A percentile compares a stretch with the other conserved stretches of the same genome.
Conservation (phyloP, 2,329 filamentous ascomycete genomes). For the Samsoniella hepiali region DNA sequence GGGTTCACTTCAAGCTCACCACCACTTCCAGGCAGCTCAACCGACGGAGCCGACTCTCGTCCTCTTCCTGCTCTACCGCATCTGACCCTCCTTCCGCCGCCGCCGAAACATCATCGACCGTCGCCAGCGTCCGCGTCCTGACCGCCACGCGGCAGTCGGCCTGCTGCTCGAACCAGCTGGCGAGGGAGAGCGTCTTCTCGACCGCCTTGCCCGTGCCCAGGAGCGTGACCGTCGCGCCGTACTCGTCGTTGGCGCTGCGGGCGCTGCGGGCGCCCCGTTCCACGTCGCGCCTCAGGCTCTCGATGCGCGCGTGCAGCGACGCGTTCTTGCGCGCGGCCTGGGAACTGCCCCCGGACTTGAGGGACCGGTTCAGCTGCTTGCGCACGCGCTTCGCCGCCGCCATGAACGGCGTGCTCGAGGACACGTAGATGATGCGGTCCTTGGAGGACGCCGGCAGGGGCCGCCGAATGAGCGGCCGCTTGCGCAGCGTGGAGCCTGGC, state of each 20-base stretch:
- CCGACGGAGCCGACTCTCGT: constrained; percentile 43
- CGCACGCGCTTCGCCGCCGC: constrained; percentile 63
- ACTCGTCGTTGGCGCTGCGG: constrained; percentile 23
- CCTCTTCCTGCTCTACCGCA: constrained; percentile 30
- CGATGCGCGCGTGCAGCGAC: constrained; percentile 45
- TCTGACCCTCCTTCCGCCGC: constrained; percentile 11
- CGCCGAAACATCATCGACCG: constrained; percentile 61
- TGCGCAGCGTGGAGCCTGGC: constrained; percentile 47
- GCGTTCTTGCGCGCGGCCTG: constrained; percentile 46
- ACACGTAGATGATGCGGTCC: constrained; percentile 59
- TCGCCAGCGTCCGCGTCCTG: constrained; percentile 59
- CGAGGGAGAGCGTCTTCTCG: constrained; percentile 58
- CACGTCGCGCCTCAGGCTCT: constrained; percentile 37
- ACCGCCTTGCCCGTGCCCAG: constrained; percentile 67
- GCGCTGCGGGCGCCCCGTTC: not conserved
- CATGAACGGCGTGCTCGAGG: constrained; percentile 59
- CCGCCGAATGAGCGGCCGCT: constrained; percentile 44
- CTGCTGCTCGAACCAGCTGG: constrained; percentile 62
- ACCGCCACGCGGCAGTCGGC: constrained; percentile 56
- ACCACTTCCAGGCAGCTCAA: constrained; percentile 51
- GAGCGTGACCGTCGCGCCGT: constrained; percentile 47
- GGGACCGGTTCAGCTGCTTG: constrained; percentile 56
- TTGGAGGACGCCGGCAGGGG: constrained; percentile 43
- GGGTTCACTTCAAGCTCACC: constrained; percentile 43
- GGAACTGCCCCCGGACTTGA: constrained; percentile 30